A percentile compares a stretch with the other conserved stretches of the same genome.
These are phyloP conservation scores for Odonthalia washingtoniensis DNA, from an alignment of 31 red algal genomes.

Conservation along the genomic window DNA sequence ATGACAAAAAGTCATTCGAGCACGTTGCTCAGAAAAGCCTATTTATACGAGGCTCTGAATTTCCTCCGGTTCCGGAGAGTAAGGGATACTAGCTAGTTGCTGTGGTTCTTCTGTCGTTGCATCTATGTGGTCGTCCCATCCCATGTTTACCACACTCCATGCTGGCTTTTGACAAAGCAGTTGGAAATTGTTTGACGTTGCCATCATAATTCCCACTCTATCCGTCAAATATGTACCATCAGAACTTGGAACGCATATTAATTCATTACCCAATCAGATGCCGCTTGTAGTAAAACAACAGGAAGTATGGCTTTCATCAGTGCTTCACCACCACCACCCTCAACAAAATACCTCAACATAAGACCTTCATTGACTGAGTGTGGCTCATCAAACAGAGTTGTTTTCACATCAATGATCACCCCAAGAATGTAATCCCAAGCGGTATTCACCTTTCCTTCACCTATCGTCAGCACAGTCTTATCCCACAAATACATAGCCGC, in stretches of 20 bases:
- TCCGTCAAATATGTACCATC: constrained; percentile 56
- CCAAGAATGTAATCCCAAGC: constrained; percentile 80
- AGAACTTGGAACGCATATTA: constrained; percentile 48
- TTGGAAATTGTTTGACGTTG: background rate
- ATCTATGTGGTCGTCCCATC: background rate
- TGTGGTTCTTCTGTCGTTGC: background rate
- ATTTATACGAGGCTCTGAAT: constrained; percentile 55
- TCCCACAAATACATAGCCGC: constrained; percentile 62
- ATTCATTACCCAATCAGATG: background rate
- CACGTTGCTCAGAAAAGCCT: constrained; percentile 57
- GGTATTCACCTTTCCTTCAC: constrained; percentile 38
- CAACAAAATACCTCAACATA: constrained; percentile 66
- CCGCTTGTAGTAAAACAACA: background rate
- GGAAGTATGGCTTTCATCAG: constrained; percentile 34
- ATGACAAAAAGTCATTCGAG: constrained; percentile 32
- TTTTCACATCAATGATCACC: constrained; percentile 58
- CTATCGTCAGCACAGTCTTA: constrained; percentile 48
- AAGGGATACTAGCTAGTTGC: background rate
- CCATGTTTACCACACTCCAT: background rate
- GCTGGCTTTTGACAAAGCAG: background rate
- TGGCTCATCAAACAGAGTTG: constrained; percentile 65
- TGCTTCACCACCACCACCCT: constrained; percentile 60
- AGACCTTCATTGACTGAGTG: constrained; percentile 51
- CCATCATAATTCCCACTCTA: constrained; percentile 39
- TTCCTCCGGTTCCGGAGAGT: constrained; percentile 58